Evolutionary conservation across 2,329 filamentous ascomycete genomes (phyloP).

Genomic region (Paramyrothecium sp.): DNA sequence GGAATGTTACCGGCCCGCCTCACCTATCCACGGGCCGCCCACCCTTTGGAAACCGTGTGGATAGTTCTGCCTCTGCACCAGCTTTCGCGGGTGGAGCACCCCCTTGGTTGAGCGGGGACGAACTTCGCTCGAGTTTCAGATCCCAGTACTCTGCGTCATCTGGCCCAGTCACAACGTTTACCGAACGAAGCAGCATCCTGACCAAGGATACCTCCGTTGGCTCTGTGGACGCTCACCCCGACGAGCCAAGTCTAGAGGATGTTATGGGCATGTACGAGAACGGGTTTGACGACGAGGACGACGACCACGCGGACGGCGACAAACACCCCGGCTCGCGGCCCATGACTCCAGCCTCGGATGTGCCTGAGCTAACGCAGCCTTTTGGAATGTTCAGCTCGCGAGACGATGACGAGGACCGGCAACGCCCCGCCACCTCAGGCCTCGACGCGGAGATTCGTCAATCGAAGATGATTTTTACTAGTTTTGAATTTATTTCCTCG

Average conservation of each 20-base stretch:
- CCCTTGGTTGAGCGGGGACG: slow-evolving; percentile 50
- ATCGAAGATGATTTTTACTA: slow-evolving; percentile 38
- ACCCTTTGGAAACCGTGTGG: slow-evolving; percentile 23
- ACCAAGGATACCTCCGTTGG: slow-evolving; percentile 76
- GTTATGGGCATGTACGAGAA: slow-evolving; percentile 70
- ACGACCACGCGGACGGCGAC: slow-evolving; percentile 23
- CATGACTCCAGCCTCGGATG: neutral
- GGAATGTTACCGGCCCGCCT: slow-evolving; percentile 21
- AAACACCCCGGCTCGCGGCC: neutral
- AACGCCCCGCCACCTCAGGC: slow-evolving; percentile 20
- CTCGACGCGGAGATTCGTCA: slow-evolving; percentile 36
- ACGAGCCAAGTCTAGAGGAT: slow-evolving; percentile 63
- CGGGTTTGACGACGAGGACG: slow-evolving; percentile 51
- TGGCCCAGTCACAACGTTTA: slow-evolving; percentile 61
- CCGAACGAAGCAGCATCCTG: slow-evolving; percentile 77
- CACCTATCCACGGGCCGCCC: slow-evolving; percentile 23
- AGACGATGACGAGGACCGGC: slow-evolving; percentile 14
- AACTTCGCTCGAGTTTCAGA: slow-evolving; percentile 54
- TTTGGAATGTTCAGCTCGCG: neutral
- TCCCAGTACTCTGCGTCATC: slow-evolving; percentile 56
- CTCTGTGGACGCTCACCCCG: slow-evolving; percentile 53
- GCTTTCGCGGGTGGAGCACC: slow-evolving; percentile 31
- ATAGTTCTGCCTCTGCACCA: slow-evolving; percentile 36
- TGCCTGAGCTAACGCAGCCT: neutral
- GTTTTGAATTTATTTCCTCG: slow-evolving; percentile 35